Evolutionary conservation across 176 grass and related monocot species (phyloP), one percentile per base, ranked within the genome.

Genomic region (Otatea glauca): DNA sequence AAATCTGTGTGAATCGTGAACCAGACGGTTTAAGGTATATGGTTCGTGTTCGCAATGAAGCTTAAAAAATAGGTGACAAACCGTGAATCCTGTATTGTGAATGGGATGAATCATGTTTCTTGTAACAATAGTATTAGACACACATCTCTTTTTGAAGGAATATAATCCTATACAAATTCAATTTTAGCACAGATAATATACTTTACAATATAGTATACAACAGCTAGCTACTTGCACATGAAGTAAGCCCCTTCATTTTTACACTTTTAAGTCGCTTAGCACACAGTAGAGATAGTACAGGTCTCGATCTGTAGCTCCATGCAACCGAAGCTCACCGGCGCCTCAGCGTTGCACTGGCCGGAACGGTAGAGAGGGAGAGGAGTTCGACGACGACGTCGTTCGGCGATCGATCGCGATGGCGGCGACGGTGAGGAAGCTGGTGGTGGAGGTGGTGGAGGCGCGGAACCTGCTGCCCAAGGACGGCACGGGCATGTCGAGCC

Each of bases 391-490:
- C 68, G 70, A 15, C 6, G 7, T 20, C 25, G 15, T 1, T 35
- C 24, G 27, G 51, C 51, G 17, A 15, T 25, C 25, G 58, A 15
- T 18, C 25, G 70, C 1, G 14, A 90, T 88, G 89, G 72, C 87
- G 37, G 51, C 63, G 77, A 76, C 79, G 83, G 86, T 60, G 63
- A 82, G 85, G 84, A 98, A 98, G 87, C 96, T 98, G 27, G 70
- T 98, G 18, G 96, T 98, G 75, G 96, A 98, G 93, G 90, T 98
- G 74, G 91, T 93, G 82, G 91, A 95, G 72, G 96, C 96, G 70
- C 87, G 85, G 51, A 16, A 92, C 87, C 87, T 98, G 79, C 84
- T 98, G 0, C 93, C 96, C 18, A 98, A 95, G 84, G 96, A 98
- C 79, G 93, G 96, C 53, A 95, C 49, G 2, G 96, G 96, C 48